phyloP scores from a whole-genome alignment of 495 filamentous ascomycete species.

The Baudoinia panamericana region DNA sequence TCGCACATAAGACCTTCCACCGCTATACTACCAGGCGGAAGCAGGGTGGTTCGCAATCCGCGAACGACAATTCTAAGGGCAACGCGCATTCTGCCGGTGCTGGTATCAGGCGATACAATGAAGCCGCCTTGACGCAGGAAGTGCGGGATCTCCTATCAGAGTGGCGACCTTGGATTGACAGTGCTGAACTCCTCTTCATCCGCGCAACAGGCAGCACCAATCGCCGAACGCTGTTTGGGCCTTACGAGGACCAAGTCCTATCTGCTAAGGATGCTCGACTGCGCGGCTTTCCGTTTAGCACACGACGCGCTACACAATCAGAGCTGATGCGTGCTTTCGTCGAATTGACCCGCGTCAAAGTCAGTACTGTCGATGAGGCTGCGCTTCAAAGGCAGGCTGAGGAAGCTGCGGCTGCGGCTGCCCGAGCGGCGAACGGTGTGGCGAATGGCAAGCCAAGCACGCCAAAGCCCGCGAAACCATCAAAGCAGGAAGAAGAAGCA shows the following conservation, averaged over 20 bases:
- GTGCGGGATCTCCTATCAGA: conserved; percentile 63
- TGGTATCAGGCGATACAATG: conserved; percentile 81
- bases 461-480: conserved; percentile 42
- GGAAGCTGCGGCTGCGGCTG: conserved; percentile 7
- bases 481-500: conserved; percentile 70
- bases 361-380: conserved; percentile 56
- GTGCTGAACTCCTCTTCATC: conserved; percentile 70
- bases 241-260: conserved; percentile 78
- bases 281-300: conserved; percentile 86
- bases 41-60: conserved; percentile 87
- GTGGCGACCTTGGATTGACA: conserved; percentile 75
- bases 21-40: conserved; percentile 92
- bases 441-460: conserved; percentile 26
- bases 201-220: conserved; percentile 81
- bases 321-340: conserved; percentile 89
- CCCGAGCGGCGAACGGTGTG: conserved; percentile 15
- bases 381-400: conserved; percentile 21
- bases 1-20: conserved; percentile 96
- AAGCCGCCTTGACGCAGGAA: conserved; percentile 71
- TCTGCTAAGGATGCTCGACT: conserved; percentile 70
- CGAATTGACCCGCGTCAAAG: conserved; percentile 80
- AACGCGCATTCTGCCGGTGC: conserved; percentile 89
- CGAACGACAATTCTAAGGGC: conserved; percentile 82
- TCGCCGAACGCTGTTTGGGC: conserved; percentile 70
- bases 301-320: conserved; percentile 81